A percentile compares a stretch with the other conserved stretches of the same genome.
Conservation (phyloP, 805 yeast species). For the Hanseniaspora vineae region DNA sequence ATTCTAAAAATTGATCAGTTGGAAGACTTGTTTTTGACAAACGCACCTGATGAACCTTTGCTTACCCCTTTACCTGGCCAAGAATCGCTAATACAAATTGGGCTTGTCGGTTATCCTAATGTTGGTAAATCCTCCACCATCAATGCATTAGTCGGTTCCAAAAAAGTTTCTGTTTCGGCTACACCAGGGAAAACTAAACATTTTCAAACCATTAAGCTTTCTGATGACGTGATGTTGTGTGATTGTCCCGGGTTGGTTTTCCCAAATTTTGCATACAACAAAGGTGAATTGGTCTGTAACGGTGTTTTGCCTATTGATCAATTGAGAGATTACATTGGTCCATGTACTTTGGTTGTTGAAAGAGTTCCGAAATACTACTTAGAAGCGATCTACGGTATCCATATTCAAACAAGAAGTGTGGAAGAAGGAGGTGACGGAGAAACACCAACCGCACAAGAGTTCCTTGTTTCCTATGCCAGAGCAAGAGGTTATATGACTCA, state of each 20-base stretch:
- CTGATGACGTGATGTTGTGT: slow-evolving; percentile 75
- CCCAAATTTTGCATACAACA: slow-evolving; percentile 93
- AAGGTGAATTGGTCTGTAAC: slow-evolving; percentile 92
- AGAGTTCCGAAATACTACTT: slow-evolving; percentile 79
- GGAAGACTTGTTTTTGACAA: slow-evolving; percentile 61
- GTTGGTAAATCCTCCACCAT: slow-evolving; percentile 96
- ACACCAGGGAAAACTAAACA: slow-evolving; percentile 99
- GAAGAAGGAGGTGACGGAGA: slow-evolving; percentile 82
- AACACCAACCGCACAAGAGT: slow-evolving; percentile 76
- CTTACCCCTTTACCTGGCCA: slow-evolving; percentile 42
- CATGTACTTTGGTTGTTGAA: slow-evolving; percentile 71
- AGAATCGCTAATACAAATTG: slow-evolving; percentile 66
- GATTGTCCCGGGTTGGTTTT: slow-evolving; percentile 99
- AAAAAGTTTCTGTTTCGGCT: slow-evolving; percentile 94
- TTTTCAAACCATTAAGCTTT: slow-evolving; percentile 85
- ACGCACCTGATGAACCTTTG: slow-evolving; percentile 56
- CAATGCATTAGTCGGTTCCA: slow-evolving; percentile 90
- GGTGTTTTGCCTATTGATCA: slow-evolving; percentile 99
- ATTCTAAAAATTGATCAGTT: slow-evolving; percentile 76
- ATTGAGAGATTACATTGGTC: slow-evolving; percentile 82
- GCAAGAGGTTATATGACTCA: slow-evolving; percentile 97
- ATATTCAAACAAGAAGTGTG: slow-evolving; percentile 56
- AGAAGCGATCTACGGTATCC: slow-evolving; percentile 90
- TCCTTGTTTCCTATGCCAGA: slow-evolving; percentile 83
- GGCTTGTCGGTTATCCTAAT: slow-evolving; percentile 95